Evolutionary conservation across 192 early-diverging fungal genomes (phyloP), one percentile per base, ranked within the genome.

Genomic region (Chytriomyces sp.): DNA sequence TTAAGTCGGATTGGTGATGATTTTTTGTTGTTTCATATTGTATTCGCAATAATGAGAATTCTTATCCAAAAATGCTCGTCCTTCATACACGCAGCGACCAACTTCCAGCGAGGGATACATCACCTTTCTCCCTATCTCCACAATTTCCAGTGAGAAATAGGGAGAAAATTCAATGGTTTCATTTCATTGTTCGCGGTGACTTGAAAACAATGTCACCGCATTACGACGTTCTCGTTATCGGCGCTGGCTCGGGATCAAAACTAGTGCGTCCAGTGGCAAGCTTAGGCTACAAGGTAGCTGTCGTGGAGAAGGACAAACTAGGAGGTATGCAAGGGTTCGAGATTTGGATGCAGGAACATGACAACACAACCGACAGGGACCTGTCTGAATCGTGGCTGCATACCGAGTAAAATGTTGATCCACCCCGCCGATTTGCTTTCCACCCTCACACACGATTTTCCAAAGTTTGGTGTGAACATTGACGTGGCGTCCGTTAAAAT

Each of bases 151-250:
- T n/a, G n/a, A n/a, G n/a, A n/a, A n/a, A n/a, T n/a, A n/a, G n/a
- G n/a, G n/a, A n/a, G n/a, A n/a, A n/a, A n/a, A n/a, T n/a, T n/a
- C n/a, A n/a, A n/a, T n/a, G n/a, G n/a, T n/a, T n/a, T n/a, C n/a
- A n/a, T n/a, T n/a, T n/a, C n/a, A n/a, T n/a, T n/a, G n/a, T n/a
- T n/a, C n/a, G n/a, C n/a, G n/a, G n/a, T n/a, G n/a, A n/a, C n/a
- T 44, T 44, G 41, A 59, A 64, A 39, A 8, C 8, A 12, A 49
- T 12, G 34, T 4, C 31, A 4, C 49, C 54, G 3, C 39, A 79
- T 14, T 80, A 63, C 60, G 77, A 80, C 70, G 69, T 80, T 7
- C 55, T 79, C 19, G 73, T 80, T 12, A 80, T 80, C 37, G 78
- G 77, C 14, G 52, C 44, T 33, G 76, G 76, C 14, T 66, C 73